Evolutionary conservation across 129 eudicot species (phyloP), one percentile per base, ranked within the genome.

Genomic region (Centrapalus pauciflorus): DNA sequence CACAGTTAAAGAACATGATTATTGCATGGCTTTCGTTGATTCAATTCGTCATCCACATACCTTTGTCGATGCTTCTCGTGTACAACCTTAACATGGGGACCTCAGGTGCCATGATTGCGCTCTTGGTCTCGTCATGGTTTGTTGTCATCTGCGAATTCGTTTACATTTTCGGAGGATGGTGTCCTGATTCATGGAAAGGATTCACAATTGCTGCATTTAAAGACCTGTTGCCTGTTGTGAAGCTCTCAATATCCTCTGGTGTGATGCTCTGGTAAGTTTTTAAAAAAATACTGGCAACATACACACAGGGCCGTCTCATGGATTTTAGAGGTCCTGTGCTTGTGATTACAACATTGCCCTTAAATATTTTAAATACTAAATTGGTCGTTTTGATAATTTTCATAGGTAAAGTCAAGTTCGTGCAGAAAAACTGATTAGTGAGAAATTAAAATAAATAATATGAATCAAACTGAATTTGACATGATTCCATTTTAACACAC

Each of bases 131-230:
- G 2, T 81, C 83, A 11, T 82, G 85, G 91, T 49, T 81, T 24
- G 38, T 81, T 20, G 84, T 80, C n/a, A 13, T 84, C 5, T 84
- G 90, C 5, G 90, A 84, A 55, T 81, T 82, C 38, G 61, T 71
- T 0, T 85, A 78, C 40, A 66, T 85, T 30, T 81, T 85, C 60
- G 91, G 91, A 7, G 91, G 91, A 9, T 85, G 91, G 91, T 85
- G 91, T 38, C 91, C 84, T 10, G 21, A 58, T 30, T 27, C 87
- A n/a, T 85, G 91, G 91, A 81, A 54, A 69, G 91, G 91, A 6
- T 85, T 85, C 57, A 69, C 62, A 12, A 24, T 41, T 7, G 77
- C 80, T 27, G 87, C 95, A 11, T 76, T 87, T 27, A 60, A 67
- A 69, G 95, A 87, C 72, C 33, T 87, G 26, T 30, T 75, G 20